A percentile compares a stretch with the other conserved stretches of the same genome.
phyloP scores from a whole-genome alignment of 108 stramenopile species.

The Aurantiochytrium sp. region DNA sequence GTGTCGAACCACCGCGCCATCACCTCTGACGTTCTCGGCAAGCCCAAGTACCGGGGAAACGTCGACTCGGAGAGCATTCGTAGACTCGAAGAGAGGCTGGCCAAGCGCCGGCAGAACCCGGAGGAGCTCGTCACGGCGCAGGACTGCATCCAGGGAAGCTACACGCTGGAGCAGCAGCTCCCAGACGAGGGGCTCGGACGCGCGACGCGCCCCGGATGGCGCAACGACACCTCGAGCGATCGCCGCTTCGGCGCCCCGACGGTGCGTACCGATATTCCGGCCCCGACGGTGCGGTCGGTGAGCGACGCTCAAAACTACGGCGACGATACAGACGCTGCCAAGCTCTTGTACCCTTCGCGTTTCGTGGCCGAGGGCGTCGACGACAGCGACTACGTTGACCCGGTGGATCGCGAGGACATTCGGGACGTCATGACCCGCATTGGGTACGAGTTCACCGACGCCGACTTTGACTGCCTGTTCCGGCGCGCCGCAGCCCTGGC shows the following conservation, averaged over 20 bases:
- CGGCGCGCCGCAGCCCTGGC: not conserved
- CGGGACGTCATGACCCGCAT: constrained; percentile 37
- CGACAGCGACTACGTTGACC: constrained; percentile 56
- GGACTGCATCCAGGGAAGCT: constrained; percentile 52
- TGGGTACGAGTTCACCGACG: not conserved
- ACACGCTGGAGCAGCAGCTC: constrained; percentile 43
- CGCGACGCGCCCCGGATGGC: constrained; percentile 62
- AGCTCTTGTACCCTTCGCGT: constrained; percentile 50
- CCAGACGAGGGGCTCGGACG: constrained; percentile 62
- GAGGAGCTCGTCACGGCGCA: constrained; percentile 44
- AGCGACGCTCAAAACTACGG: constrained; percentile 73
- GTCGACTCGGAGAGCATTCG: constrained; percentile 10
- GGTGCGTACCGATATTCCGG: constrained; percentile 63
- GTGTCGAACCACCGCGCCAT: constrained; percentile 38
- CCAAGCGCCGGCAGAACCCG: constrained; percentile 30
- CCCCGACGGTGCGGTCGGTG: constrained; percentile 52
- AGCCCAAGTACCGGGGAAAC: constrained; percentile 48
- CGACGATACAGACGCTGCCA: constrained; percentile 56
- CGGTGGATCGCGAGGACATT: constrained; percentile 44
- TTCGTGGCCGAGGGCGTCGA: constrained; percentile 57
- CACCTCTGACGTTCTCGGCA: constrained; percentile 51
- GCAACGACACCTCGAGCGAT: constrained; percentile 53
- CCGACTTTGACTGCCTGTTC: constrained; percentile 12
- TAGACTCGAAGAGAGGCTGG: constrained; percentile 27
- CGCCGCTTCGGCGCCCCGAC: constrained; percentile 62